Evolutionary conservation across 495 filamentous ascomycete genomes (phyloP).

Genomic region (Endocarpon pusillum): DNA sequence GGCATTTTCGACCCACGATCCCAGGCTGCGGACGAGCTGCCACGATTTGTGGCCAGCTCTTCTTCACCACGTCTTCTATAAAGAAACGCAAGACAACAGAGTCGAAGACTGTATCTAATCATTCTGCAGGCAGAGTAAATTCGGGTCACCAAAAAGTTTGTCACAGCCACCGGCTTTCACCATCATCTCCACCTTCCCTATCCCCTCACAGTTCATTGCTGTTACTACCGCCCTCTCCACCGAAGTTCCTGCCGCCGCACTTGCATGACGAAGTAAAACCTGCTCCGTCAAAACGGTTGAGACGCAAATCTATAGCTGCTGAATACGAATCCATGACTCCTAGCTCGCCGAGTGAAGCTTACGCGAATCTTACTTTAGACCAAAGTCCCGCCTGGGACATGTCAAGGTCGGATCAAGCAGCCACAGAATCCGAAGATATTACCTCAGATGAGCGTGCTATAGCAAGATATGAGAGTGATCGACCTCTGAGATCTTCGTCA

Average conservation of each 20-base stretch:
- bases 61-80: constrained; percentile 72
- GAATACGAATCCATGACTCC: constrained; percentile 37
- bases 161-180: constrained; percentile 23
- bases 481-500: constrained; percentile 26
- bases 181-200: no score
- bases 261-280: constrained; percentile 41
- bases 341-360: constrained; percentile 56
- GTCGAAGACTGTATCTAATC: constrained; percentile 24
- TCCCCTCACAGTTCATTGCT: no score
- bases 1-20: no score
- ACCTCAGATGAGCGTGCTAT: no score
- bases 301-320: constrained; percentile 28
- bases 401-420: constrained; percentile 20
- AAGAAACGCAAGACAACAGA: constrained; percentile 77
- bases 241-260: constrained; percentile 18
- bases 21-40: no score
- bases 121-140: neutral
- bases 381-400: constrained; percentile 40
- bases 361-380: constrained; percentile 51
- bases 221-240: constrained; percentile 17
- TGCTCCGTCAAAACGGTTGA: constrained; percentile 16
- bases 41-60: constrained; percentile 46
- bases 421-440: no score
- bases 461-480: constrained; percentile 7
- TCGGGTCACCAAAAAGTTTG: constrained; percentile 21